Conservation (phyloP, 2,329 filamentous ascomycete genomes). For the Plectosphaerella cucumerina region DNA sequence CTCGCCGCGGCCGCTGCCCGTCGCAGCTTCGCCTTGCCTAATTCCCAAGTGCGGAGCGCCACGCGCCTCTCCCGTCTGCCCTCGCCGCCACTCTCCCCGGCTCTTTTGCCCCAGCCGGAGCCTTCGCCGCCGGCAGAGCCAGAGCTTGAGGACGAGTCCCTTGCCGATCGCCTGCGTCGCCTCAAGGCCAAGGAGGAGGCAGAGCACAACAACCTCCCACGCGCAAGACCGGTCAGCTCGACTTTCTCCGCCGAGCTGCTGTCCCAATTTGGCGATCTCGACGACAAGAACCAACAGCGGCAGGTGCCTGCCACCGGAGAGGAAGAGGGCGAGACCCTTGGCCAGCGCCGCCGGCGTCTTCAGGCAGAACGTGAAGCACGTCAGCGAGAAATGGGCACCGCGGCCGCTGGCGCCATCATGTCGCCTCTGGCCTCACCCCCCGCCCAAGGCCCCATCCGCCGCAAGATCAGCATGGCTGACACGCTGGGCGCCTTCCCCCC, state of each 20-base stretch:
- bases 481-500: constrained; percentile 44
- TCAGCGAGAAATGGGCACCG: constrained; percentile 49
- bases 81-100: constrained; percentile 13
- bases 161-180: constrained; percentile 61
- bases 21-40: constrained; percentile 35
- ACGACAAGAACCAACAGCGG: constrained; percentile 33
- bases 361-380: constrained; percentile 66
- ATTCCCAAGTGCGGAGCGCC: constrained; percentile 21
- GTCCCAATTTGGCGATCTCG: constrained; percentile 54
- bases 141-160: constrained; percentile 60
- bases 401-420: too few species aligned
- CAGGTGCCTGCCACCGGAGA: constrained; percentile 34
- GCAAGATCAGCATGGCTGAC: constrained; percentile 54
- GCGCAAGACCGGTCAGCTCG: constrained; percentile 55
- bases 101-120: constrained; percentile 24
- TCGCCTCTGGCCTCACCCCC: too few species aligned
- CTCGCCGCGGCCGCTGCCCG: constrained; percentile 26
- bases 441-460: not conserved
- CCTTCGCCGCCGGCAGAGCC: not conserved
- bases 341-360: constrained; percentile 69
- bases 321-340: constrained; percentile 70
- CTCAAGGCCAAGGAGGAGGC: constrained; percentile 54
- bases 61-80: constrained; percentile 19
- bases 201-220: constrained; percentile 41
- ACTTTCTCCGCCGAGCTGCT: constrained; percentile 69